Evolutionary conservation across 495 filamentous ascomycete genomes (phyloP), one percentile per base, ranked within the genome.

Genomic region (Aeminium ludgeri): DNA sequence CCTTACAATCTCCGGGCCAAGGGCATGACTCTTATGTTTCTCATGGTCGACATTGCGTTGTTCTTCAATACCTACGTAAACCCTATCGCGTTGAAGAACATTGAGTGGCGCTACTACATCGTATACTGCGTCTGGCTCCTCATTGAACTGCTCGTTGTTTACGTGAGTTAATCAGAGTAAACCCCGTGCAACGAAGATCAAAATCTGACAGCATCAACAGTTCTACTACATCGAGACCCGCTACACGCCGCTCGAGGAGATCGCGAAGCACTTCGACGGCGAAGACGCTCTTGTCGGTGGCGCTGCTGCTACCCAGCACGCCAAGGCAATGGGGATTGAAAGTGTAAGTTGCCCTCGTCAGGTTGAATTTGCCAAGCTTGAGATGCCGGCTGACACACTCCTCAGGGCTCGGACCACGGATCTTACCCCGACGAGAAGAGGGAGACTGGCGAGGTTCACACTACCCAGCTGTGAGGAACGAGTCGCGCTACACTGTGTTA

Each of bases 1-100:
- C 75, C 76, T 0, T 84, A 77, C 60, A 66, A 69, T 34, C 62
- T 81, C 42, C 71, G 76, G 18, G 74, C 76, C 34, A 83, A 80
- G 65, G 77, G 76, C 32, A 70, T 80, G 62, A 74, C 78, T 11
- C n/a, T 50, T 62, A 73, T 12, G 44, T 46, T 46, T 30, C 18
- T 46, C 2, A 41, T 46, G 38, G 44, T 46, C 23, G 44, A 46
- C 32, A 19, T 41, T 20, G 38, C 38, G 12, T 38, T 46, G 17
- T 46, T 57, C 51, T 50, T 60, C 48, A 45, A 49, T 27, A 47
- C 72, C 63, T 52, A 75, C 59, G 72, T 70, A 43, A 59, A 59
- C 44, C 57, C 57, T 3, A 47, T 59, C 8, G 57, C 47, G 6
- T 48, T 57, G 19, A 41, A 52, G 15, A 33, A 46, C 27, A 44